Evolutionary conservation across 2,329 filamentous ascomycete genomes (phyloP).

Genomic region (Ampelomyces quisqualis): DNA sequence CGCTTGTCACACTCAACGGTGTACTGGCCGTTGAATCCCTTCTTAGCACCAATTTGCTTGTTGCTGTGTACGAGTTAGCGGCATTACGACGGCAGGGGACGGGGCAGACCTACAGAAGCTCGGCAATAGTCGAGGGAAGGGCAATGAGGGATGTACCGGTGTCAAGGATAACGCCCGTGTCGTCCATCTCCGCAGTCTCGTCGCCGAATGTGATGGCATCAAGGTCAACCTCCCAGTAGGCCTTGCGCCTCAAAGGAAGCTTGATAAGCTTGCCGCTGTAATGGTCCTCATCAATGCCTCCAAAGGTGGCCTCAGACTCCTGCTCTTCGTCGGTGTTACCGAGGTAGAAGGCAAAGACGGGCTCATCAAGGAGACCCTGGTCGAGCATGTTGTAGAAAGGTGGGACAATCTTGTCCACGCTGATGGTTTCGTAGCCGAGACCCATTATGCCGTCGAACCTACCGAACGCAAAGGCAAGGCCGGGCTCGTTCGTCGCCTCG

Average conservation of each 20-base stretch:
- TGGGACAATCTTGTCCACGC: conserved; percentile 92
- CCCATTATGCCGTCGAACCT: conserved; percentile 96
- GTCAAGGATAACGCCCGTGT: conserved; percentile 95
- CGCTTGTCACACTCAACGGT: conserved; percentile 85
- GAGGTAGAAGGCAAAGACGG: conserved; percentile 96
- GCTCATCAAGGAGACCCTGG: conserved; percentile 84
- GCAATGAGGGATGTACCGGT: conserved; percentile 98
- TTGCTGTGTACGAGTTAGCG: conserved; percentile 56
- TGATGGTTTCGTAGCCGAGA: conserved; percentile 91
- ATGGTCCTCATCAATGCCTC: conserved; percentile 81
- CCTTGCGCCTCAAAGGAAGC: conserved; percentile 94
- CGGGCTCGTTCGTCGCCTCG: conserved; percentile 92
- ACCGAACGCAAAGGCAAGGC: conserved; percentile 95
- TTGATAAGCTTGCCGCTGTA: conserved; percentile 84
- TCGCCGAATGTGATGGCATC: conserved; percentile 88
- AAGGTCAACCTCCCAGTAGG: conserved; percentile 99
- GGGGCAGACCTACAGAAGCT: conserved; percentile 66
- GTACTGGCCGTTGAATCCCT: conserved; percentile 96
- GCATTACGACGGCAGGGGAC: background rate
- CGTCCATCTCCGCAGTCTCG: conserved; percentile 81
- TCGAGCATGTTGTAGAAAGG: conserved; percentile 97
- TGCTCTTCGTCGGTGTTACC: conserved; percentile 69
- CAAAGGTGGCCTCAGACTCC: conserved; percentile 85
- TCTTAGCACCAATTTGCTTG: conserved; percentile 96
- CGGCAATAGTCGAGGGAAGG: conserved; percentile 84